Percentiles rank a stretch among this genome's conserved stretches.
These are phyloP conservation scores for Ogataea pini DNA, from an alignment of 805 yeast genomes.

Conservation along the genomic window DNA sequence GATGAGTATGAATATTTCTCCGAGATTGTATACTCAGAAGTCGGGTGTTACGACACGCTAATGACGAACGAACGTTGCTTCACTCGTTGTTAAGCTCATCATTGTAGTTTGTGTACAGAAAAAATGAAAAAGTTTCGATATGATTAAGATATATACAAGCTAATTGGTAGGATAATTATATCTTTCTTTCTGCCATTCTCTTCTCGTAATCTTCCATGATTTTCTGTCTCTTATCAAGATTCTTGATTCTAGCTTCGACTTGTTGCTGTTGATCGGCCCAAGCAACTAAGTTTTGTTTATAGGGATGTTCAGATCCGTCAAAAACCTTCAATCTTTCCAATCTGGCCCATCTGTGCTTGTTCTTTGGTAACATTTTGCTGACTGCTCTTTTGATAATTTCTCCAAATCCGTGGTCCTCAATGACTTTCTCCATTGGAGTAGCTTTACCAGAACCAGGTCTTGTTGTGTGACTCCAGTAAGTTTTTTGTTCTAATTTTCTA, in stretches of 20 bases:
- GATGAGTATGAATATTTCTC: conserved; percentile 99
- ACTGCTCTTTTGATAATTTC: conserved; percentile 87
- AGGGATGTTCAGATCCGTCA: conserved; percentile 90
- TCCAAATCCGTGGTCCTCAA: conserved; percentile 79
- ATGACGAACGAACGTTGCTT: too few relatives aligned
- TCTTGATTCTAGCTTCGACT: conserved; percentile 45
- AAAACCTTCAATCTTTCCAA: conserved; percentile 80
- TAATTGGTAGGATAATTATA: conserved; percentile 4
- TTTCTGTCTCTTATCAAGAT: conserved; percentile 35
- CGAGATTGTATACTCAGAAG: conserved; percentile 89
- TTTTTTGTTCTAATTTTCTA: conserved; percentile 73
- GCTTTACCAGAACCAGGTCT: conserved; percentile 89
- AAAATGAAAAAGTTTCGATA: neutral
- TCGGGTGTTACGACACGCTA: conserved; percentile 36
- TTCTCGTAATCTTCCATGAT: conserved; percentile 28
- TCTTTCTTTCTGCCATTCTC: conserved; percentile 29
- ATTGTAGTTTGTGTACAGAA: too few relatives aligned
- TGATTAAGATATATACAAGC: conserved; percentile 3
- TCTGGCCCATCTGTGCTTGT: conserved; percentile 74
- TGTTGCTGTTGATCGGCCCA: conserved; percentile 74
- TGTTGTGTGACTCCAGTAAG: conserved; percentile 86
- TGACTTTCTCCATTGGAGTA: conserved; percentile 75
- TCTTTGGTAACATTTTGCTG: conserved; percentile 94
- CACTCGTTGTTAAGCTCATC: too few relatives aligned
- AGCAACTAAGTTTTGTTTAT: conserved; percentile 77